Evolutionary conservation across 805 yeast genomes (phyloP).

Genomic region (Candida insectorum): DNA sequence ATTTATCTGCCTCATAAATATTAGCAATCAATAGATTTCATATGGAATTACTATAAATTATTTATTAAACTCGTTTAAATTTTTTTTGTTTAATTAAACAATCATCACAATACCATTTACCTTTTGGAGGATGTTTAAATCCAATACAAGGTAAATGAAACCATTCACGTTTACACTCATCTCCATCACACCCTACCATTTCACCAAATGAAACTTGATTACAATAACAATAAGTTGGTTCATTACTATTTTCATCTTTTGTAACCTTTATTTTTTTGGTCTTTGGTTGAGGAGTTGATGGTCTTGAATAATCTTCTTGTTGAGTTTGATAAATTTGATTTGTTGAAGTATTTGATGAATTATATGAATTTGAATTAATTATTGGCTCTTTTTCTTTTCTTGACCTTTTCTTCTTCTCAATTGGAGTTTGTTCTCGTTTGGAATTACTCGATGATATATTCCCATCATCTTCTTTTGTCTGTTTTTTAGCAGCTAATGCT

Average conservation of each 20-base stretch:
- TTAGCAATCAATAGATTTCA: too few species aligned
- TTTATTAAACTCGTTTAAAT: too few species aligned
- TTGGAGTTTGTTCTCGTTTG: conserved; percentile 16
- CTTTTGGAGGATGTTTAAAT: conserved; percentile 75
- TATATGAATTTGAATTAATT: conserved; percentile 3
- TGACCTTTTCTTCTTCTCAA: conserved; percentile 16
- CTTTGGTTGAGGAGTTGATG: conserved; percentile 16
- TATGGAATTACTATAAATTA: too few species aligned
- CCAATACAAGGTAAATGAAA: conserved; percentile 94
- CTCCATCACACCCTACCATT: conserved; percentile 99
- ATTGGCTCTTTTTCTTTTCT: conserved; percentile 11
- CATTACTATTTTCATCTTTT: conserved; percentile 31
- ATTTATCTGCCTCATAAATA: too few species aligned
- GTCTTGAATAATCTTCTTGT: conserved; percentile 11
- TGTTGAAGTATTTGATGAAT: conserved; percentile 6
- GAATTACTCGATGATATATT: not conserved
- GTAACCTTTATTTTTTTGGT: conserved; percentile 16
- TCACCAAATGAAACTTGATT: conserved; percentile 97
- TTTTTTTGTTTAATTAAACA: conserved; percentile 35
- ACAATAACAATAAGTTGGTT: conserved; percentile 93
- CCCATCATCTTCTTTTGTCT: conserved; percentile 39
- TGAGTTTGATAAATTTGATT: not conserved
- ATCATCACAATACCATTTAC: conserved; percentile 46
- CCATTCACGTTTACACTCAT: conserved; percentile 90
- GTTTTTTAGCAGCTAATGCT: conserved; percentile 86